Percentiles rank a stretch among this genome's conserved stretches.
Conservation (phyloP, 78 protist species). For the Tieghemostelium lacteum region DNA sequence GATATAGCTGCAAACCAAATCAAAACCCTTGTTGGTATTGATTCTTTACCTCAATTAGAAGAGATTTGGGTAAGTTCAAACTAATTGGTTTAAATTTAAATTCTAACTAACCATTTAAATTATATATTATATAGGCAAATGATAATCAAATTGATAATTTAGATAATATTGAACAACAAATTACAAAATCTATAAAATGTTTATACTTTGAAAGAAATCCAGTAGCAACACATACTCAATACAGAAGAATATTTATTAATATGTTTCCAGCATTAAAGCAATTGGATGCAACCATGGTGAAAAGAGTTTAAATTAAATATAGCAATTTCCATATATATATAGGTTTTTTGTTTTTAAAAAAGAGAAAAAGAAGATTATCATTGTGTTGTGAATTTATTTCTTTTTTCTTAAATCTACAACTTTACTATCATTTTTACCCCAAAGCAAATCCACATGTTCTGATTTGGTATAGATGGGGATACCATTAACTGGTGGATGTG, state of each 20-base stretch:
- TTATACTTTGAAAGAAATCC: conserved; percentile 71
- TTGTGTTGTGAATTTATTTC: neutral
- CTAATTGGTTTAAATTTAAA: too few relatives aligned
- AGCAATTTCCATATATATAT: neutral
- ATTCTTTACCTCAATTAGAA: conserved; percentile 30
- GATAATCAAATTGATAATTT: conserved; percentile 54
- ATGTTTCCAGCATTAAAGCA: conserved; percentile 66
- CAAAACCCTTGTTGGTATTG: conserved; percentile 55
- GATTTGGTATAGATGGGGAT: conserved; percentile 53
- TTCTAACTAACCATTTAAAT: too few relatives aligned
- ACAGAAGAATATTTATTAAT: conserved; percentile 75
- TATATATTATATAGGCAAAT: too few relatives aligned
- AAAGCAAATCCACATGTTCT: conserved; percentile 49
- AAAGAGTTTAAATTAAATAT: conserved; percentile 28
- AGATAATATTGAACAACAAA: conserved; percentile 78
- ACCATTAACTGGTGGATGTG: conserved; percentile 80
- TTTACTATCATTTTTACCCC: conserved; percentile 40
- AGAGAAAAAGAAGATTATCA: neutral
- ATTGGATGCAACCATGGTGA: conserved; percentile 60
- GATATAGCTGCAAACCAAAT: conserved; percentile 61
- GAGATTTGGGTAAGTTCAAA: conserved; percentile 55
- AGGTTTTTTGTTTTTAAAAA: neutral
- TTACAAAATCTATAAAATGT: conserved; percentile 33
- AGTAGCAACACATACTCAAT: conserved; percentile 59
- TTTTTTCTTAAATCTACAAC: conserved; percentile 63